phyloP scores from a whole-genome alignment of 2,329 filamentous ascomycete species.

The Penicillium sp. region DNA sequence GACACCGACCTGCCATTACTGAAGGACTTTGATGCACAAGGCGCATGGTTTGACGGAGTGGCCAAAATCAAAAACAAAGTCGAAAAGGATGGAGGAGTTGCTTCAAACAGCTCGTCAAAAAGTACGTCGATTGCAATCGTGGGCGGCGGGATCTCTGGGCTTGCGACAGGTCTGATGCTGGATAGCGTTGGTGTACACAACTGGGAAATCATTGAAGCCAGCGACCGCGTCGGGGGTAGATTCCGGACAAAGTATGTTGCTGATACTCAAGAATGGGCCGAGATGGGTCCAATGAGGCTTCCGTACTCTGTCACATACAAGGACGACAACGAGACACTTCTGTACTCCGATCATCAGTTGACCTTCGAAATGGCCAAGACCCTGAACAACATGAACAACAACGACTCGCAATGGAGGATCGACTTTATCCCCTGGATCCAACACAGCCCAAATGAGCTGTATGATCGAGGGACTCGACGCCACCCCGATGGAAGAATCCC shows the following conservation, averaged over 20 bases:
- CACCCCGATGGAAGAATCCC: slow-evolving; percentile 27
- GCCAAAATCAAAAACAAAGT: slow-evolving; percentile 18
- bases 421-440: slow-evolving; percentile 30
- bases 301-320: slow-evolving; percentile 23
- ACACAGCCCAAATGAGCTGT: slow-evolving; percentile 30
- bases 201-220: slow-evolving; percentile 46
- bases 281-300: slow-evolving; percentile 31
- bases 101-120: slow-evolving; percentile 8
- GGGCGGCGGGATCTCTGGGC: slow-evolving; percentile 38
- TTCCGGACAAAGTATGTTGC: slow-evolving; percentile 45
- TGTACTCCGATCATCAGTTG: slow-evolving; percentile 25
- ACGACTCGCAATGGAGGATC: slow-evolving; percentile 21
- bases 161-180: slow-evolving; percentile 44
- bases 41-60: slow-evolving; percentile 29
- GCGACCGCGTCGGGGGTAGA: slow-evolving; percentile 41
- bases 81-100: slow-evolving; percentile 4
- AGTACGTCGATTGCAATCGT: slow-evolving; percentile 30
- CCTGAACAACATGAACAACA: slow-evolving; percentile 26
- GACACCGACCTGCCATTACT: slow-evolving; percentile 11
- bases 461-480: slow-evolving; percentile 18
- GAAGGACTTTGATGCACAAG: slow-evolving; percentile 23
- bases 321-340: slow-evolving; percentile 20
- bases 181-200: slow-evolving; percentile 44
- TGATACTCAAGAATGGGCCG: slow-evolving; percentile 24
- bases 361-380: slow-evolving; percentile 24